Percentiles rank a stretch among this genome's conserved stretches.
Evolutionary conservation across 108 stramenopile genomes (phyloP).

Genomic region (Fistulifera solaris): DNA sequence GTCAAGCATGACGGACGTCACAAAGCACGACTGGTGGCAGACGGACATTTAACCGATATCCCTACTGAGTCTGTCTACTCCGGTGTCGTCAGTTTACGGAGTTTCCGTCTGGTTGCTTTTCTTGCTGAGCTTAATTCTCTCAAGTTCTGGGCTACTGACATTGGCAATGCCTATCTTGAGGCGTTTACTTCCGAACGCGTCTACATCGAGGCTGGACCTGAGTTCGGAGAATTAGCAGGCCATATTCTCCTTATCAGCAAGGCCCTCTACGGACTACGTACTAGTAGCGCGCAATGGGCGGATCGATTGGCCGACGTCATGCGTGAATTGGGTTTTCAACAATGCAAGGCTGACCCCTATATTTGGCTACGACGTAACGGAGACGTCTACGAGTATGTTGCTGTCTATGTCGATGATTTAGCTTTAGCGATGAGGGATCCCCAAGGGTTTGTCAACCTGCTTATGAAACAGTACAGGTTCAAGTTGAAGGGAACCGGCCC

Average conservation of each 20-base stretch:
- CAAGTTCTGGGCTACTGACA: constrained; percentile 6
- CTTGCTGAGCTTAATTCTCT: constrained; percentile 16
- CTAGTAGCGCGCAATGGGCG: constrained; percentile 1
- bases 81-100: constrained; percentile 18
- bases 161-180: constrained; percentile 22
- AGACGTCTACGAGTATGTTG: constrained; percentile 7
- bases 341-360: constrained; percentile 24
- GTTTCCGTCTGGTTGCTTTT: constrained; percentile 5
- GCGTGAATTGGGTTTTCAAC: constrained; percentile 24
- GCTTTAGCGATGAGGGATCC: constrained; percentile 13
- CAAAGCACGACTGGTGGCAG: constrained; percentile 28
- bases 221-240: constrained; percentile 11
- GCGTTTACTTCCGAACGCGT: constrained; percentile 9
- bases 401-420: constrained; percentile 6
- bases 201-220: constrained; percentile 17
- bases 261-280: constrained; percentile 18
- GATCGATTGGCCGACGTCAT: constrained; percentile 8
- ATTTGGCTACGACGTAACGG: constrained; percentile 18
- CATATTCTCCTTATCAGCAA: constrained; percentile 11
- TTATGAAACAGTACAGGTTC: neutral
- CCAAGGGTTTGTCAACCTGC: constrained; percentile 1
- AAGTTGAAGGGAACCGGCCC: constrained; percentile 4
- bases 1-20: constrained; percentile 26
- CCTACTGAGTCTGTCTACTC: constrained; percentile 23
- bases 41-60: constrained; percentile 20